Base-by-base conservation (phyloP, 495 filamentous ascomycete species). In the Corynascus novoguineensis region DNA sequence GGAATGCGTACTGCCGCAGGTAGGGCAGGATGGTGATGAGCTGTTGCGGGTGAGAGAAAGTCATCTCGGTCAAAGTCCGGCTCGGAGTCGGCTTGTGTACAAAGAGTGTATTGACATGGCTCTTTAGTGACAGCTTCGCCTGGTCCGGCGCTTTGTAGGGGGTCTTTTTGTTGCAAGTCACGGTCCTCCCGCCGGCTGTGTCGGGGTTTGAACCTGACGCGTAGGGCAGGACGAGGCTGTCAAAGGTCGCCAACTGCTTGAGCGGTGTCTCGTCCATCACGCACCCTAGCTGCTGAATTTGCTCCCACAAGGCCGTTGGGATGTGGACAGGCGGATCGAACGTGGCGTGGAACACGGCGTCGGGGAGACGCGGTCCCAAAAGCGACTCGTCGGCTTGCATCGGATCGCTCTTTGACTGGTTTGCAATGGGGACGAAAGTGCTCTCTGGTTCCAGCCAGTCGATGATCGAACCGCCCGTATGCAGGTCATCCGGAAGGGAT, bases 1-100 rank as follows among this genome's bases (percentile, higher is more conserved):
- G 65, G 46, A 90, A 76, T 2, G 82, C 85, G 64, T 89, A 92
- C 69, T 95, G 89, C 8, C 89, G 78, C 7, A 93, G 75, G 21
- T 82, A 74, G 15, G 86, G 90, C 24, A 97, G 75, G 51, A 96
- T 83, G 37, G 80, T 80, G 25, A 92, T 73, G 14, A 98, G 73
- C 64, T 97, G 90, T 49, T 85, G 81, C 2, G 93, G 93, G 65
- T 97, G 93, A 1, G 84, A 82, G 62, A 98, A 96, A 1, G 88
- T 85, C 9, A 97, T 72, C 21, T 88, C 80, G 35, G 79, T 80
- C 24, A 98, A 67, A 2, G 78, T 79, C 34, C 83, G 77, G 4
- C 87, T 87, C 48, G 81, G 86, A 15, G 87, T 83, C 3, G 82
- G 77, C 57, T 89, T 86, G 50, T 86, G 79, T 3, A 88, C 78